phyloP scores from a whole-genome alignment of 2,329 filamentous ascomycete species.

The Penicillium decumbens region DNA sequence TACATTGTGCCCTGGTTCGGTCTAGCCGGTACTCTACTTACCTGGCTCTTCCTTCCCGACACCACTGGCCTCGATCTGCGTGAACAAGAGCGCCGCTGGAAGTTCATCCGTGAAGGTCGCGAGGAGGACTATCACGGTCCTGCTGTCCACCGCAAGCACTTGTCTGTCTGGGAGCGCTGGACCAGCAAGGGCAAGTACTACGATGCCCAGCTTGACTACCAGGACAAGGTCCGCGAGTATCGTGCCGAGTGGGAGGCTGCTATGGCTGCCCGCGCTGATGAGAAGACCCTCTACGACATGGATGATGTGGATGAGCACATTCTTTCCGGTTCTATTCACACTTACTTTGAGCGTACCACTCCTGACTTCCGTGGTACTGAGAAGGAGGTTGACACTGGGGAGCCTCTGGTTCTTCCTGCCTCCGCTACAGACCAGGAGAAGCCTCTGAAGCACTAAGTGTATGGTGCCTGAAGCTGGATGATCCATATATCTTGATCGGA shows the following conservation, averaged over 20 bases:
- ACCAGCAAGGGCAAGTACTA: constrained; percentile 74
- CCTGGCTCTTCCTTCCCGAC: constrained; percentile 80
- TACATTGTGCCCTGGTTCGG: constrained; percentile 94
- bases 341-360: constrained; percentile 51
- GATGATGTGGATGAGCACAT: constrained; percentile 45
- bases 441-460: constrained; percentile 2
- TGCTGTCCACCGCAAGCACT: constrained; percentile 80
- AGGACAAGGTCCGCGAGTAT: constrained; percentile 80
- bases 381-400: constrained; percentile 16
- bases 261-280: constrained; percentile 46
- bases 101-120: constrained; percentile 72
- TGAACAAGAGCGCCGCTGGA: constrained; percentile 92
- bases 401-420: constrained; percentile 11
- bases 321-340: constrained; percentile 46
- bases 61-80: constrained; percentile 94
- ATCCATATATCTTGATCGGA: not conserved
- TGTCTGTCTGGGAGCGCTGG: constrained; percentile 81
- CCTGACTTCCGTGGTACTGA: constrained; percentile 36
- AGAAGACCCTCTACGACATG: constrained; percentile 34
- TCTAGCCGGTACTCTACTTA: constrained; percentile 76
- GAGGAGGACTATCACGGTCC: constrained; percentile 85
- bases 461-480: not conserved
- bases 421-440: constrained; percentile 14
- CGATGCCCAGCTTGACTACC: constrained; percentile 74
- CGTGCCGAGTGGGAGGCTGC: constrained; percentile 52